Evolutionary conservation across 1,284 basidiomycete species (phyloP).

Genomic region (Irpex lacteus): DNA sequence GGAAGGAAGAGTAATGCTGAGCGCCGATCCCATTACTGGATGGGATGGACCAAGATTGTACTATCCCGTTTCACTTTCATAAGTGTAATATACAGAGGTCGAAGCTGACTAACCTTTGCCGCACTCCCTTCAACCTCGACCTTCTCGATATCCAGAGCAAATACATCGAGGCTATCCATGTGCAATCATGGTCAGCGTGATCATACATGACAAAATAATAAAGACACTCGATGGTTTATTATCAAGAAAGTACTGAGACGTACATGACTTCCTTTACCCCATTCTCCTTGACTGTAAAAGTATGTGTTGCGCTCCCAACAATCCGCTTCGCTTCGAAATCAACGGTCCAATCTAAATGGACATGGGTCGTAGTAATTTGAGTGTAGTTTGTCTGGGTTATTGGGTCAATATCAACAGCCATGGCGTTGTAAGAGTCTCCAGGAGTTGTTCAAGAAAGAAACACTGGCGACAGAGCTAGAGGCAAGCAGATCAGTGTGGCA

Average conservation of each 20-base stretch:
- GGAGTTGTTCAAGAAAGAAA: neutral
- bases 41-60: conserved; percentile 10
- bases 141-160: conserved; percentile 64
- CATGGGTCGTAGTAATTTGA: conserved; percentile 64
- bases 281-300: conserved; percentile 55
- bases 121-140: conserved; percentile 54
- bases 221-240: too few relatives aligned
- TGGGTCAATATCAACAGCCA: conserved; percentile 45
- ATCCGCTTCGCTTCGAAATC: conserved; percentile 74
- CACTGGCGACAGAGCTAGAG: too few relatives aligned
- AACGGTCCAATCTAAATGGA: conserved; percentile 80
- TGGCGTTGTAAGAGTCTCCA: neutral
- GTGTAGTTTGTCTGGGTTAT: conserved; percentile 82
- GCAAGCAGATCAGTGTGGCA: too few relatives aligned
- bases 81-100: too few relatives aligned
- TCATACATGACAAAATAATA: too few relatives aligned
- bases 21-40: conserved; percentile 67
- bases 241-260: too few relatives aligned
- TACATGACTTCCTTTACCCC: conserved; percentile 67
- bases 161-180: conserved; percentile 69
- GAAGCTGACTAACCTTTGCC: too few relatives aligned
- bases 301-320: conserved; percentile 72
- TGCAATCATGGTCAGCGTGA: neutral
- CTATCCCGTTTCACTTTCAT: too few relatives aligned
- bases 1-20: conserved; percentile 50